Conservation (phyloP, 495 filamentous ascomycete species). For the Penicillium simplicissimum region DNA sequence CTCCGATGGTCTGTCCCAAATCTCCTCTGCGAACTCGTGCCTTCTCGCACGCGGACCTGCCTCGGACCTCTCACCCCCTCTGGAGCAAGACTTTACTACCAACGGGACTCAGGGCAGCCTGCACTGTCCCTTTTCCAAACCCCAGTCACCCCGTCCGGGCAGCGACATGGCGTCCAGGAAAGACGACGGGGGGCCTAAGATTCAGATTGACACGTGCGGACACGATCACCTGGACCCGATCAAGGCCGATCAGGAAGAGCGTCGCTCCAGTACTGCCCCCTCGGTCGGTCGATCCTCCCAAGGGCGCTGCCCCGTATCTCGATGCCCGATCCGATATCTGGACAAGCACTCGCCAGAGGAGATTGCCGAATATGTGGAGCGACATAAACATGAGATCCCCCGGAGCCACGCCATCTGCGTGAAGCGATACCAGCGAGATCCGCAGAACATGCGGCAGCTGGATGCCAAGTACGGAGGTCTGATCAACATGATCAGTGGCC, state of each 20-base stretch:
- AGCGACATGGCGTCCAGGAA: constrained; percentile 30
- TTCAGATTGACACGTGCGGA: constrained; percentile 36
- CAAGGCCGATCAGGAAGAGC: constrained; percentile 44
- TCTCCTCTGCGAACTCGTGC: constrained; percentile 36
- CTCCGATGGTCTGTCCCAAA: constrained; percentile 29
- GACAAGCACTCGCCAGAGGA: constrained; percentile 90
- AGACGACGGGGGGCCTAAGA: constrained; percentile 30
- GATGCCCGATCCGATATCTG: constrained; percentile 86
- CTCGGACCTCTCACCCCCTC: constrained; percentile 26
- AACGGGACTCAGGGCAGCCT: constrained; percentile 44
- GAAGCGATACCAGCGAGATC: constrained; percentile 79
- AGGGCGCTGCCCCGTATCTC: constrained; percentile 74
- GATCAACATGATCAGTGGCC: constrained; percentile 84
- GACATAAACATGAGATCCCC: constrained; percentile 89
- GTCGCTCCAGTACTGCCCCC: constrained; percentile 36
- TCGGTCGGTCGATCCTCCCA: constrained; percentile 52
- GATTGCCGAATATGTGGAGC: constrained; percentile 84
- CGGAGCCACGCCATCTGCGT: constrained; percentile 90
- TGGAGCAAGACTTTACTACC: constrained; percentile 51
- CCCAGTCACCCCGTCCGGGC: constrained; percentile 29
- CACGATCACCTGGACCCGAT: constrained; percentile 47
- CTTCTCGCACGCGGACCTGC: constrained; percentile 39
- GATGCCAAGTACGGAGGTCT: constrained; percentile 91
- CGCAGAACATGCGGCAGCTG: constrained; percentile 75
- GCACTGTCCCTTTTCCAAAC: constrained; percentile 50